Evolutionary conservation across 257 asterid species (phyloP).

Genomic region (Ehretia macrophylla): DNA sequence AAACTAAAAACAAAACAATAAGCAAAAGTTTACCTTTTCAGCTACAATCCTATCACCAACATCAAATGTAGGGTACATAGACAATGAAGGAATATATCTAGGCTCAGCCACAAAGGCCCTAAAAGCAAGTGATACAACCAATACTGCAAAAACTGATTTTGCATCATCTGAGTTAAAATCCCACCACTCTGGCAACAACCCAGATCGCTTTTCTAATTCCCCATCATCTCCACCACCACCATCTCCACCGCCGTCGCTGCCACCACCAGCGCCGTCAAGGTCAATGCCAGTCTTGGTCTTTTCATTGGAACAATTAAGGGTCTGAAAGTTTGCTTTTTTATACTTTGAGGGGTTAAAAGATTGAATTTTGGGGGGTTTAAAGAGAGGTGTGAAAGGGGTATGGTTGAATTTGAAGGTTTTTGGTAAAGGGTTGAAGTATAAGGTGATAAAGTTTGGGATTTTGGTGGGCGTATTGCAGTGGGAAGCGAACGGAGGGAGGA

Average conservation of each 20-base stretch:
- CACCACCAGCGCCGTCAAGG: conserved; percentile 29
- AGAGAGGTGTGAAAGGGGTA: conserved; percentile 20
- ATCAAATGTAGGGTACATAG: conserved; percentile 94
- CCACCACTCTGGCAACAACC: conserved; percentile 78
- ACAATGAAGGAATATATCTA: conserved; percentile 84
- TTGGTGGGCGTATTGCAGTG: neutral
- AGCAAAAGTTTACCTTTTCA: conserved; percentile 55
- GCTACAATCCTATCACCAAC: conserved; percentile 93
- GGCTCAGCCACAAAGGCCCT: conserved; percentile 95
- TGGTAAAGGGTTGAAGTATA: conserved; percentile 15
- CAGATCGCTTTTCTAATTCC: conserved; percentile 36
- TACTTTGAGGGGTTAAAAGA: conserved; percentile 13
- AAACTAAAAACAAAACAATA: neutral
- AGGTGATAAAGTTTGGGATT: conserved; percentile 33
- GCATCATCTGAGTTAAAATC: conserved; percentile 72
- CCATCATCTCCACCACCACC: conserved; percentile 58
- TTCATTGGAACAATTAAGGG: conserved; percentile 40
- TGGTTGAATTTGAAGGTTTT: conserved; percentile 12
- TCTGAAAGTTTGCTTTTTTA: conserved; percentile 24
- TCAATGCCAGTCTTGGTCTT: conserved; percentile 44
- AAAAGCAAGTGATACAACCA: conserved; percentile 77
- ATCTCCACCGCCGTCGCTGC: conserved; percentile 44
- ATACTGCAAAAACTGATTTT: conserved; percentile 68
- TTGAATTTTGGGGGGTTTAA: conserved; percentile 19
- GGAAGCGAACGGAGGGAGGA: conserved; percentile 33